phyloP scores from a whole-genome alignment of 805 yeast species.

The Groenewaldozyma tartarivorans region DNA sequence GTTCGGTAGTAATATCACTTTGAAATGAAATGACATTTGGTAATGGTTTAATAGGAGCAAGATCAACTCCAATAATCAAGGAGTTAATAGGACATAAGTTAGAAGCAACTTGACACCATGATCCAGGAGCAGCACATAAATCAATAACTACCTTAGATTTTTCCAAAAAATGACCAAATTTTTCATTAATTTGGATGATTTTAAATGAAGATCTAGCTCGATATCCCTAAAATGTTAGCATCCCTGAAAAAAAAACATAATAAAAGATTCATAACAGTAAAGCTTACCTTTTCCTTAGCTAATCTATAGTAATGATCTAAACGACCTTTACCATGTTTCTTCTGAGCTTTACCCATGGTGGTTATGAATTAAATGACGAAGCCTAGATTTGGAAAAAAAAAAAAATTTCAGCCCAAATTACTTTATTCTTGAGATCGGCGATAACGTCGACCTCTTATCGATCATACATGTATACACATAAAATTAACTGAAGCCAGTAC shows the following conservation, averaged over 20 bases:
- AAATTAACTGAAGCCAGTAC: too few species aligned
- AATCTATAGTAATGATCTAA: conserved; percentile 92
- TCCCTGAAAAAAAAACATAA: too few species aligned
- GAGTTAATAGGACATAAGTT: conserved; percentile 88
- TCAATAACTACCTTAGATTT: conserved; percentile 94
- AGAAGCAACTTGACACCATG: conserved; percentile 99
- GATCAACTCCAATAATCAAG: conserved; percentile 95
- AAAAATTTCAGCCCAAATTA: conserved; percentile 4
- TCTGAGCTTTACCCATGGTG: conserved; percentile 80
- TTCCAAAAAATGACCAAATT: conserved; percentile 90
- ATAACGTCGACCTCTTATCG: too few species aligned
- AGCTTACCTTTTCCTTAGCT: conserved; percentile 73
- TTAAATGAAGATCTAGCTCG: conserved; percentile 98
- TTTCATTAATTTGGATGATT: conserved; percentile 88
- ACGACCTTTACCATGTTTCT: conserved; percentile 97
- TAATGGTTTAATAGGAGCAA: conserved; percentile 93
- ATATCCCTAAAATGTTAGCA: conserved; percentile 49
- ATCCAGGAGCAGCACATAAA: conserved; percentile 98
- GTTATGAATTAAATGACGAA: neutral
- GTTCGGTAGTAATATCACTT: conserved; percentile 96
- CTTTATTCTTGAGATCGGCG: too few species aligned
- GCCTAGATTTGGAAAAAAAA: conserved; percentile 3
- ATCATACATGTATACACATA: too few species aligned
- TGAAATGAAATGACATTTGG: conserved; percentile 93
- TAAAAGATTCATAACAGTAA: neutral